Base-by-base conservation (phyloP, 2,329 filamentous ascomycete genomes). In the Bipolaris gigantea region DNA sequence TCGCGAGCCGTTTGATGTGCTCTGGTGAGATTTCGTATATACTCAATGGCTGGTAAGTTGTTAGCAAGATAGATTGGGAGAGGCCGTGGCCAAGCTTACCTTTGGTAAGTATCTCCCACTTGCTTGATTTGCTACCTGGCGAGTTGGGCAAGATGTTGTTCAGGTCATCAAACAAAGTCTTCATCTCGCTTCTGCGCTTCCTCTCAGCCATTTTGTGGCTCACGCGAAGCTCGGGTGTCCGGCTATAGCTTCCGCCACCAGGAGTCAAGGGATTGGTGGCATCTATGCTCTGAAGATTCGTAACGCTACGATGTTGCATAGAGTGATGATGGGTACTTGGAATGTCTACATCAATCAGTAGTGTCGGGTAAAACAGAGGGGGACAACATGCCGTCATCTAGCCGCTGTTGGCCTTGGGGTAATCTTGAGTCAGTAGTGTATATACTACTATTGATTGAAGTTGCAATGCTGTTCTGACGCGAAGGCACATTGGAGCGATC, bases 51-150 rank as follows among this genome's bases (percentile, higher is more conserved):
- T 81, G 48, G 8, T 18, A 19, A 5, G 23, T 47, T 68, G 30
- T 57, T 23, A 57, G 55, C 2, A 49, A 65, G 60, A 38, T 13
- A n/a, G 10, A 11, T 15, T 15, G 11, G 1, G 53, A 38, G 11
- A 25, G 36, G n/a, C 8, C 15, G n/a, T 13, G 7, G 23, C 2
- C 19, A n/a, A 23, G 71, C 81, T 58, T 77, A 92, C 90, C 89
- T 80, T 93, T 93, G 2, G 89, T 92, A 15, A 95, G 72, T 44
- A 93, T 92, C 65, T 95, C 90, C 90, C 90, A 95, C 65, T 95
- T 95, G 62, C 89, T 92, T 0, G 90, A 90, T 72, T 94, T 95
- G 21, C 88, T 88, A 1, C 90, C 90, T 15, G 90, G 85, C 65
- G 90, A 89, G 63, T 91, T 88, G 1, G 89, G 89, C 76, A 93